Conservation (phyloP, 208 protist genomes). For the Lotmaria passim region DNA sequence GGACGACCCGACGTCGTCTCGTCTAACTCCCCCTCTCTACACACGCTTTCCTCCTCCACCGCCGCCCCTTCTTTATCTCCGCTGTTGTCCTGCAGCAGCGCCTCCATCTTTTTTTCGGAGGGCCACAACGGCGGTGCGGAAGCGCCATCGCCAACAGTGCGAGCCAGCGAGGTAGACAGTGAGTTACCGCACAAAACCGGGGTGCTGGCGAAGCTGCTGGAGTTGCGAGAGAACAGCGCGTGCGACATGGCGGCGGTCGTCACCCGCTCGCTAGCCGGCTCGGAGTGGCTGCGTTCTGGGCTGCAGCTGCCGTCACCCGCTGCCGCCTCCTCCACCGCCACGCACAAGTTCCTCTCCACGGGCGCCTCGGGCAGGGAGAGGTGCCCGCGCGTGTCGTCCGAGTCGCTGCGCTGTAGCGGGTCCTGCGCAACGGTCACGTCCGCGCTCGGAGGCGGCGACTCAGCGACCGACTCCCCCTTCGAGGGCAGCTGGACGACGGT, state of each 20-base stretch:
- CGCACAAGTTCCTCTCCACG: not conserved
- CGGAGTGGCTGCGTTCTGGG: not conserved
- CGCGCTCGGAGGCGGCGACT: not conserved
- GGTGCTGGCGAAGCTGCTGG: constrained; percentile 15
- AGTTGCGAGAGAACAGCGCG: constrained; percentile 6
- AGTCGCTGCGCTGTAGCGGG: not conserved
- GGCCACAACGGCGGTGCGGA: not conserved
- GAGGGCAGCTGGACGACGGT: not conserved
- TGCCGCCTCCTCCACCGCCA: not conserved
- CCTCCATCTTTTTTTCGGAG: not conserved
- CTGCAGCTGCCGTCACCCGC: not conserved
- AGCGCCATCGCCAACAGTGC: not conserved
- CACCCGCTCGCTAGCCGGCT: not conserved
- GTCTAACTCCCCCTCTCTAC: not conserved
- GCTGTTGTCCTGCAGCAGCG: too few relatives aligned
- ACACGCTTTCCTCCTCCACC: not conserved
- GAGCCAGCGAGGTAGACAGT: not conserved
- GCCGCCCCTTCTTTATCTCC: not conserved
- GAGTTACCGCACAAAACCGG: constrained; percentile 8
- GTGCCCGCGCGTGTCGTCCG: not conserved
- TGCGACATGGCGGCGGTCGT: not conserved
- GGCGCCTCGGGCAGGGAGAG: not conserved
- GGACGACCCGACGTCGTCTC: not conserved
- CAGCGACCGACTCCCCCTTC: not conserved
- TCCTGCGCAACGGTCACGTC: constrained; percentile 6